Percentiles rank a stretch among this genome's conserved stretches.
These are phyloP conservation scores for Mycena floridula DNA, from an alignment of 768 basidiomycete species.

Conservation along the genomic window DNA sequence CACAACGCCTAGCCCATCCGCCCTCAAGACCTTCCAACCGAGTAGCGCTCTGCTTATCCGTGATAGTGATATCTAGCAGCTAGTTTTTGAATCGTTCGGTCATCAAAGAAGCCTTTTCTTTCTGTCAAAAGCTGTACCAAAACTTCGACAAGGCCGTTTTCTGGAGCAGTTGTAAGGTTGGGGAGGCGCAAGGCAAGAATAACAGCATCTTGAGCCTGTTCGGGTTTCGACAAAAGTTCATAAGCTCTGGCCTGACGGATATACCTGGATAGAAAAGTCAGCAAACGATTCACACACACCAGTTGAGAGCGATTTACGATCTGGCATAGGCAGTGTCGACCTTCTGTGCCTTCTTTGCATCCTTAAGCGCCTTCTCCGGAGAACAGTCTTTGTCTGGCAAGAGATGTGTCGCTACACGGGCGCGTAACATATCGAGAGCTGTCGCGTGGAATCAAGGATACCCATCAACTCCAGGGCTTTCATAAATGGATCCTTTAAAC, in stretches of 20 bases:
- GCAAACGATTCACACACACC: background rate
- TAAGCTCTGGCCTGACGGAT: constrained; percentile 25
- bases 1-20: too few species aligned
- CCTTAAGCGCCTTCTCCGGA: constrained; percentile 23
- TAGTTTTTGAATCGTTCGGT: too few species aligned
- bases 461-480: constrained; percentile 21
- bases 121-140: too few species aligned
- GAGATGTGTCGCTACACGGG: constrained; percentile 26
- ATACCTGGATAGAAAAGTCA: constrained; percentile 15
- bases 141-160: too few species aligned
- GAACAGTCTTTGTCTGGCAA: constrained; percentile 20
- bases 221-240: constrained; percentile 14
- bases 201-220: constrained; percentile 20
- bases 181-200: constrained; percentile 17
- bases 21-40: too few species aligned
- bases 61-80: too few species aligned
- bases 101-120: too few species aligned
- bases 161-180: too few species aligned
- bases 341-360: constrained; percentile 21
- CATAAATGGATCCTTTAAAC: constrained; percentile 15
- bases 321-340: constrained; percentile 23
- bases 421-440: constrained; percentile 25
- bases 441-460: constrained; percentile 15
- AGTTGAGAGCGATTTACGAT: constrained; percentile 17
- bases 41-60: too few species aligned